Conservation (phyloP, 495 filamentous ascomycete species). For the Clohesyomyces aquaticus region DNA sequence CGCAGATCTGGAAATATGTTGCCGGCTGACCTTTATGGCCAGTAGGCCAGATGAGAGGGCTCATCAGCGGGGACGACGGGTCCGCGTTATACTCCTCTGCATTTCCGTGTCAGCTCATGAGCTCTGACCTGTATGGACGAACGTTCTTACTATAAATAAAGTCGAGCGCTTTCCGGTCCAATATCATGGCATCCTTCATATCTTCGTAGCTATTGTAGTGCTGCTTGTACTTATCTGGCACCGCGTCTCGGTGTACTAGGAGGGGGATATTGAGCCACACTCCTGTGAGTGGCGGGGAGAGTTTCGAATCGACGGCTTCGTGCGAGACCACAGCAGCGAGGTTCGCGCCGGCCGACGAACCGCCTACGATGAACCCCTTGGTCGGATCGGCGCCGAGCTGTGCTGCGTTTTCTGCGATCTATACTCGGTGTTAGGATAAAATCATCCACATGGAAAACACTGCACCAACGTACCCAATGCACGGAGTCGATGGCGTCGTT, state of each 20-base stretch:
- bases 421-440: not conserved
- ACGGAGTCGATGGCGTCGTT: slow-evolving; percentile 49
- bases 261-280: slow-evolving; percentile 15
- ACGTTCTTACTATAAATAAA: slow-evolving; percentile 6
- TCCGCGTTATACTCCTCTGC: slow-evolving; percentile 25
- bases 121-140: not conserved
- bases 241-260: slow-evolving; percentile 20
- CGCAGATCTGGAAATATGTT: slow-evolving; percentile 47
- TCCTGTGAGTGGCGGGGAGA: slow-evolving; percentile 38
- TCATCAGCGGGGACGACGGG: slow-evolving; percentile 5
- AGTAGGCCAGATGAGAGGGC: slow-evolving; percentile 21
- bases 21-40: slow-evolving; percentile 44
- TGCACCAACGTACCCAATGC: slow-evolving; percentile 23
- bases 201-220: slow-evolving; percentile 27
- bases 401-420: slow-evolving; percentile 24
- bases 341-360: slow-evolving; percentile 35
- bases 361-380: slow-evolving; percentile 38
- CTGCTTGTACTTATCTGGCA: slow-evolving; percentile 29
- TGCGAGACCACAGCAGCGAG: slow-evolving; percentile 27
- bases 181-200: slow-evolving; percentile 15
- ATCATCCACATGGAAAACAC: not conserved
- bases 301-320: slow-evolving; percentile 21
- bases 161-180: slow-evolving; percentile 7
- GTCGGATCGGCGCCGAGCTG: slow-evolving; percentile 23
- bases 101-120: not conserved